Conservation (phyloP, 345 rosid species). For the Cardamine chenopodiifolia region DNA sequence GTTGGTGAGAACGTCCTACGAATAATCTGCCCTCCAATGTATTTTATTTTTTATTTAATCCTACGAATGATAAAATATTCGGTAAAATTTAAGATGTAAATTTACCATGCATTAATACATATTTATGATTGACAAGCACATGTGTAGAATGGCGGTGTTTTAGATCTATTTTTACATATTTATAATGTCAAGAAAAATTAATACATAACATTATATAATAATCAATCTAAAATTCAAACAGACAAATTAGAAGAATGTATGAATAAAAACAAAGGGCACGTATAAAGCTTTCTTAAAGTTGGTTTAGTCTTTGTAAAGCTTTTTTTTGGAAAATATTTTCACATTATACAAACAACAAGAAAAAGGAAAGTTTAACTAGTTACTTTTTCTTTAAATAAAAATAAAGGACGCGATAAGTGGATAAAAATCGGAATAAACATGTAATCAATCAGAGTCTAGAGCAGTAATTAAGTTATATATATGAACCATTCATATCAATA, state of each 20-base stretch:
- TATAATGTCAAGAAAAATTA: background rate
- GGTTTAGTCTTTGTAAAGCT: background rate
- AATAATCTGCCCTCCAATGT: background rate
- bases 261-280: too few species aligned
- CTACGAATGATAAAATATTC: background rate
- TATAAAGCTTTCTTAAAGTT: too few species aligned
- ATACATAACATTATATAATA: background rate
- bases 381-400: background rate
- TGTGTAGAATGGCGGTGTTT: background rate
- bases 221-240: background rate
- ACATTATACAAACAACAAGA: background rate
- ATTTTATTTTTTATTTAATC: background rate
- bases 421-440: too few species aligned
- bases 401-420: background rate
- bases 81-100: background rate
- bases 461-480: background rate
- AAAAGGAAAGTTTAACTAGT: background rate
- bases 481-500: too few species aligned
- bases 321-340: too few species aligned
- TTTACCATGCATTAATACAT: too few species aligned
- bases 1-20: too few species aligned
- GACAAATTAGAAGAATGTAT: background rate
- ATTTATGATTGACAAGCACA: too few species aligned
- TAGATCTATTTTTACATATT: background rate
- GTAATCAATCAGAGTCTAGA: background rate